Evolutionary conservation across 2,329 filamentous ascomycete species (phyloP), one percentile per base, ranked within the genome.

Genomic region (Fusarium sterilihyphosum): DNA sequence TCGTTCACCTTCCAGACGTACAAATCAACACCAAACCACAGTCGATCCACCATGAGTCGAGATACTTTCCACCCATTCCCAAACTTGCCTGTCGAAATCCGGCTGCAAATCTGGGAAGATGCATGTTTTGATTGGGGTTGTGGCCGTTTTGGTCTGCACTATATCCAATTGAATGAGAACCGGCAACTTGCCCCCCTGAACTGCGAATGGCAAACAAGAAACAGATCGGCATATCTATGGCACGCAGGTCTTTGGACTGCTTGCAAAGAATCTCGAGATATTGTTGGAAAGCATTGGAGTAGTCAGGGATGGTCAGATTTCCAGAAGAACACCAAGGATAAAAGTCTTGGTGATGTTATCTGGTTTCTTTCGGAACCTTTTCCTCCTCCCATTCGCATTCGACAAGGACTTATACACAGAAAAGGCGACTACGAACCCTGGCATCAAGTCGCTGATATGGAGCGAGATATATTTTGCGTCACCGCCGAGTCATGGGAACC

Each of bases 391-490:
- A 13, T 44, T 26, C 5, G 3, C 6, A 8, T 7, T 13, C 14
- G 11, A 33, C 17, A 12, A 31, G 54, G 22, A 22, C 26, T 20
- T 5, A 35, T 58, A 24, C 29, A 58, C 16, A 35, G 41, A 3
- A 59, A 46, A 46, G 56, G 41, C 3, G 41, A 59, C n/a, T 59
- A 59, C 12, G 41, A 59, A 35, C 56, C 56, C 29, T 59, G 41
- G 56, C 56, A 13, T 5, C 56, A 59, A 37, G 40, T 59, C 3
- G 3, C 24, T 2, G 38, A 35, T 35, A n/a, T 24, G 16, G 6
- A 8, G 1, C 13, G 1, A 11, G 56, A 37, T 46, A 33, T 22
- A 12, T 37, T 59, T 12, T 59, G 29, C 4, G 6, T 59, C 11
- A 37, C 56, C 0, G 10, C 56, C 0, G 56, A n/a, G 7, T n/a